phyloP scores from a whole-genome alignment of 495 filamentous ascomycete species.

The Penicillium paxilli region DNA sequence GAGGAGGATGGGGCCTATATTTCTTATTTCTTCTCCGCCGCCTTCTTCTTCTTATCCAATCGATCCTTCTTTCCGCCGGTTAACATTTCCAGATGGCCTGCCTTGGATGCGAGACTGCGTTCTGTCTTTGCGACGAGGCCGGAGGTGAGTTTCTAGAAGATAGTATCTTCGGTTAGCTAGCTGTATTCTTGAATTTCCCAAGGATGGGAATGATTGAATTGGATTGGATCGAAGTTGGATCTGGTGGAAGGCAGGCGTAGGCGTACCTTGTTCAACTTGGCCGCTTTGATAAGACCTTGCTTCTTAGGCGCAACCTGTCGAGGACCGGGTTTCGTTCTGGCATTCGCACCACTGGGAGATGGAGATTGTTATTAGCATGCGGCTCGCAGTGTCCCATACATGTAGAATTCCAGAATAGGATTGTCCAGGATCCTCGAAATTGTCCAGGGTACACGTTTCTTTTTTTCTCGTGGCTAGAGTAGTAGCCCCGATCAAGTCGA shows the following conservation, averaged over 20 bases:
- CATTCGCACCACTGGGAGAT: constrained; percentile 13
- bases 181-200: too few species aligned
- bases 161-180: not conserved
- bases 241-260: not conserved
- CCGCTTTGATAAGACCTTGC: constrained; percentile 53
- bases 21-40: constrained; percentile 1
- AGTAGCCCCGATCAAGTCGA: too few species aligned
- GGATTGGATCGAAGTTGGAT: not conserved
- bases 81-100: constrained; percentile 73
- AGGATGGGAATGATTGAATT: too few species aligned
- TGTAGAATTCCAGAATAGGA: too few species aligned
- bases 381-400: too few species aligned
- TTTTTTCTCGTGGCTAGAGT: too few species aligned
- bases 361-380: too few species aligned
- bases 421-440: not conserved
- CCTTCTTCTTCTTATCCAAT: constrained; percentile 23
- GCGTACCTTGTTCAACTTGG: constrained; percentile 63
- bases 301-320: constrained; percentile 72
- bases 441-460: not conserved
- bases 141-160: constrained; percentile 59
- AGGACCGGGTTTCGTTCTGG: constrained; percentile 53
- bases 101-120: constrained; percentile 62
- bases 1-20: too few species aligned
- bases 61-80: constrained; percentile 63
- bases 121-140: constrained; percentile 67